Conservation (phyloP, 2,329 filamentous ascomycete species). For the Penicillium nordicum region DNA sequence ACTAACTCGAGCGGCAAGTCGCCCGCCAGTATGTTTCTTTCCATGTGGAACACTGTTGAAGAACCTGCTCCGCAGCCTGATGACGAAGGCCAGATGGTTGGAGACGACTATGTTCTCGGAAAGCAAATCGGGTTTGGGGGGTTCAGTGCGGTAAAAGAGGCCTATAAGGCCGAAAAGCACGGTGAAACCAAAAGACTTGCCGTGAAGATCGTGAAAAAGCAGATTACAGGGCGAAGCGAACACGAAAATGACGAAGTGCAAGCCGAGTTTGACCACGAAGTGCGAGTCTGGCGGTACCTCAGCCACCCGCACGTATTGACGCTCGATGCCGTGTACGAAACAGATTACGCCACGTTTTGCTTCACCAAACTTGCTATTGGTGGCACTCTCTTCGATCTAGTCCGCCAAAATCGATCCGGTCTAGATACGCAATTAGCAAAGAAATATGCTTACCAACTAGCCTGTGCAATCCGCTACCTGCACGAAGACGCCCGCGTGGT, state of each 20-base stretch:
- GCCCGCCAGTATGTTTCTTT: constrained; percentile 57
- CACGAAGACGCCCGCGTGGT: constrained; percentile 65
- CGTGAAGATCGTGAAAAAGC: constrained; percentile 66
- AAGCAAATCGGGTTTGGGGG: constrained; percentile 64
- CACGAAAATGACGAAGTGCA: constrained; percentile 63
- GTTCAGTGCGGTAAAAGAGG: constrained; percentile 65
- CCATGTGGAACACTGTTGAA: constrained; percentile 48
- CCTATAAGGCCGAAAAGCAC: constrained; percentile 58
- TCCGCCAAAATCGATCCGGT: constrained; percentile 55
- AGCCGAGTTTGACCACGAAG: constrained; percentile 66
- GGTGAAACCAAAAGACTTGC: constrained; percentile 53
- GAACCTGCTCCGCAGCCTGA: constrained; percentile 53
- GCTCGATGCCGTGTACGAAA: constrained; percentile 62
- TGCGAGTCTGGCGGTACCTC: constrained; percentile 64
- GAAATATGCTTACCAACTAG: constrained; percentile 61
- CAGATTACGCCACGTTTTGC: constrained; percentile 66
- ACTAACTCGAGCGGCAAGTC: constrained; percentile 53
- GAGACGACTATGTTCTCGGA: constrained; percentile 64
- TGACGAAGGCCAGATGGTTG: constrained; percentile 65
- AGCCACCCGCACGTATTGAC: constrained; percentile 61
- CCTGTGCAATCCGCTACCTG: constrained; percentile 62
- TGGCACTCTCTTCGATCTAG: constrained; percentile 62
- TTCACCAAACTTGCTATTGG: constrained; percentile 63
- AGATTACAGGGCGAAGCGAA: constrained; percentile 54
- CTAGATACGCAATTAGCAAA: constrained; percentile 52